Conservation (phyloP, 108 stramenopile species). For the Conticribra weissflogii region DNA sequence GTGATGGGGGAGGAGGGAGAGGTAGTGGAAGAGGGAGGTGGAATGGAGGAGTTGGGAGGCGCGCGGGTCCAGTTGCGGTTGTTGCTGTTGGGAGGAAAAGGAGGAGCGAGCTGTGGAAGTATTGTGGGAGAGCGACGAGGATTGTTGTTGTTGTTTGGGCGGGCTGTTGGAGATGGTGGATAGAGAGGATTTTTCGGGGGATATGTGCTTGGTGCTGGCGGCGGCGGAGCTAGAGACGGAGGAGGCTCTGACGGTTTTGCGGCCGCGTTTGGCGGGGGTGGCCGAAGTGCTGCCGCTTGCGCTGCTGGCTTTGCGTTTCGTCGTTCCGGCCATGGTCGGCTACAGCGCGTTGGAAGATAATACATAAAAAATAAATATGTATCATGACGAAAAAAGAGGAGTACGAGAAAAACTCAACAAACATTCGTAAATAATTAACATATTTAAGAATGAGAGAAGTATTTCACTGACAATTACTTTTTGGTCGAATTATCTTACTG, state of each 20-base stretch:
- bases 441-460: too few relatives aligned
- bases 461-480: too few relatives aligned
- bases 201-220: background rate
- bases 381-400: background rate
- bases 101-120: constrained; percentile 38
- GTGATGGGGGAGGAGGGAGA: constrained; percentile 33
- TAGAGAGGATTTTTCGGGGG: background rate
- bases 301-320: constrained; percentile 12
- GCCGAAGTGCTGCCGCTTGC: background rate
- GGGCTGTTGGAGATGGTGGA: background rate
- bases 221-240: constrained; percentile 1
- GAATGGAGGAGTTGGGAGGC: constrained; percentile 9
- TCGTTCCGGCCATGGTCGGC: constrained; percentile 9
- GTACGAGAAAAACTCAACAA: background rate
- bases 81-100: constrained; percentile 26
- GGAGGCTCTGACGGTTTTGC: background rate
- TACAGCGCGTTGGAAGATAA: background rate
- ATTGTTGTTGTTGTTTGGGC: background rate
- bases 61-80: too few relatives aligned
- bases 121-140: constrained; percentile 43
- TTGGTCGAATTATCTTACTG: too few relatives aligned
- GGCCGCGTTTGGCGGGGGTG: constrained; percentile 8
- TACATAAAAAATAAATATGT: background rate
- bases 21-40: constrained; percentile 46
- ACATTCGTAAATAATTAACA: too few relatives aligned